Evolutionary conservation across 805 yeast genomes (phyloP).

Genomic region (Nakazawaea molendinolei): DNA sequence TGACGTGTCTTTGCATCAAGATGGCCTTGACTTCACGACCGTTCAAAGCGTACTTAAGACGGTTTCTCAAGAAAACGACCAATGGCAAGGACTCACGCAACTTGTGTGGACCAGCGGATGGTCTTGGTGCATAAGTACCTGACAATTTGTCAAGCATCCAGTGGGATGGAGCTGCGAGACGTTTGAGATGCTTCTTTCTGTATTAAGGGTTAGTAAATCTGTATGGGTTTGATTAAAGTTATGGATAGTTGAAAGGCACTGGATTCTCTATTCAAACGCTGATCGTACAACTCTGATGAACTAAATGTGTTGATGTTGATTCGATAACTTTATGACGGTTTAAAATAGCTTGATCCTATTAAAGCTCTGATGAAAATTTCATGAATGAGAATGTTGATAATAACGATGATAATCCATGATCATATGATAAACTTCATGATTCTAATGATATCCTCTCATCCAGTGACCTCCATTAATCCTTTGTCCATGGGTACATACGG

Average conservation of each 20-base stretch:
- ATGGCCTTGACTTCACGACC: slow-evolving; percentile 99
- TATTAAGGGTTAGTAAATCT: slow-evolving; percentile 12
- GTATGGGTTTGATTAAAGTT: no score
- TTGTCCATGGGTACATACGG: slow-evolving; percentile 40
- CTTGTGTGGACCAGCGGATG: slow-evolving; percentile 99
- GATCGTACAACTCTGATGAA: no score
- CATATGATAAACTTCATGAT: no score
- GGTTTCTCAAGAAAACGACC: slow-evolving; percentile 95
- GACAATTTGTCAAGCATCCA: slow-evolving; percentile 99
- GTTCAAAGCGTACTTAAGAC: slow-evolving; percentile 97
- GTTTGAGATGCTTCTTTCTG: slow-evolving; percentile 97
- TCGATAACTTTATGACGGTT: no score
- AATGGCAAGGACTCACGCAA: slow-evolving; percentile 97
- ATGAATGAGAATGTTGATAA: no score
- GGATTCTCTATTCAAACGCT: no score
- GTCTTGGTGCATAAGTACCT: slow-evolving; percentile 99
- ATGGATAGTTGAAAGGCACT: no score
- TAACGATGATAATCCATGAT: no score
- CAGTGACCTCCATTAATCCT: neutral
- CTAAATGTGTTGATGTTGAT: no score
- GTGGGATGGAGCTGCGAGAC: slow-evolving; percentile 99
- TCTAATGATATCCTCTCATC: neutral
- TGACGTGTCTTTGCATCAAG: slow-evolving; percentile 95
- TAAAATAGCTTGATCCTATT: no score
- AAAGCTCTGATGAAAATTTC: no score